phyloP scores from a whole-genome alignment of 306 rosid genomes.

The Quercus glauca region DNA sequence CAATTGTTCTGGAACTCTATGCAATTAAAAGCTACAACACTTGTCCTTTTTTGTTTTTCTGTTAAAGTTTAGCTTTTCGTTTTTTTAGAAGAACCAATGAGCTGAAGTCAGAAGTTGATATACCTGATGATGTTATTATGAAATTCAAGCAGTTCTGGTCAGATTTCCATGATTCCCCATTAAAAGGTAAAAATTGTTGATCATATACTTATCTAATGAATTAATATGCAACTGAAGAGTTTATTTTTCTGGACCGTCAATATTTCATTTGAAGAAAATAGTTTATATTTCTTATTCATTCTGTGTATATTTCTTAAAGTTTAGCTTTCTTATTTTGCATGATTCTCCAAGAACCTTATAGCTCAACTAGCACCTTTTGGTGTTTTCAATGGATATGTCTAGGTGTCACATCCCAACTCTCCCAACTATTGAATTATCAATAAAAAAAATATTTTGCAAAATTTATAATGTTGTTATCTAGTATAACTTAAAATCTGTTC shows the following conservation, averaged over 20 bases:
- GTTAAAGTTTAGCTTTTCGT: background rate
- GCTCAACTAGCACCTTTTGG: background rate
- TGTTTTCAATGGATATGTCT: too few relatives aligned
- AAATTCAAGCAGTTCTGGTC: slow-evolving; percentile 76
- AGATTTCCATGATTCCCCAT: slow-evolving; percentile 62
- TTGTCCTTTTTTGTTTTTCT: background rate
- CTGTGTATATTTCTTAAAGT: too few relatives aligned
- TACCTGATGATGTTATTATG: slow-evolving; percentile 55
- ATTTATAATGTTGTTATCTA: slow-evolving; percentile 25
- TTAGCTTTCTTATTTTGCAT: too few relatives aligned
- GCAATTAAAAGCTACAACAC: slow-evolving; percentile 7
- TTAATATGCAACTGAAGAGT: slow-evolving; percentile 9
- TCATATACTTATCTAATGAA: slow-evolving; percentile 1
- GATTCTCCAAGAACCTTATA: background rate
- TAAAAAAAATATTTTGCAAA: slow-evolving; percentile 4
- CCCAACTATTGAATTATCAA: too few relatives aligned
- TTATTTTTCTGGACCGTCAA: background rate
- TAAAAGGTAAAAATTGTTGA: slow-evolving; percentile 64
- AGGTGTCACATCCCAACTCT: too few relatives aligned
- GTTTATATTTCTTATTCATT: background rate
- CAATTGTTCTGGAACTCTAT: slow-evolving; percentile 15
- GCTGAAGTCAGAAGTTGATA: slow-evolving; percentile 70
- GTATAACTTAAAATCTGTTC: slow-evolving; percentile 22
- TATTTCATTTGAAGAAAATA: slow-evolving; percentile 5
- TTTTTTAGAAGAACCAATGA: slow-evolving; percentile 78